These are phyloP conservation scores for Populus tomentosa DNA, from an alignment of 441 rosid species.

Conservation along the genomic window DNA sequence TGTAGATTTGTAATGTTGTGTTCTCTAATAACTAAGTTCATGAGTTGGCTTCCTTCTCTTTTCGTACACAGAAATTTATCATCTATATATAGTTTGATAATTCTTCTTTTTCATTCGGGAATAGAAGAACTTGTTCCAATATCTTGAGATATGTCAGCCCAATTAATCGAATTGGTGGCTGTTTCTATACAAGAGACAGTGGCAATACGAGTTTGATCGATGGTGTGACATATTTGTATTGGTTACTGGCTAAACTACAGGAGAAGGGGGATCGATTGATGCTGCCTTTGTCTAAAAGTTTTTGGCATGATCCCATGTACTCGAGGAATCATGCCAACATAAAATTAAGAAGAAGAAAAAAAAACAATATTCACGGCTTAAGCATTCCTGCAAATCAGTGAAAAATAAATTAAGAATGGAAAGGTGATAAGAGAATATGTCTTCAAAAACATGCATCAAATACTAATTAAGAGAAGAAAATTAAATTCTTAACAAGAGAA, in stretches of 20 bases:
- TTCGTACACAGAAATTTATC: neutral
- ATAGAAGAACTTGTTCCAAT: too few species aligned
- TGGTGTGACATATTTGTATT: neutral
- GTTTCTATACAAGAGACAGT: conserved; percentile 10
- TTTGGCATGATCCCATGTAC: conserved; percentile 1
- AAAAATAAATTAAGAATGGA: too few species aligned
- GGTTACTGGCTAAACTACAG: neutral
- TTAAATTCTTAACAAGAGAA: too few species aligned
- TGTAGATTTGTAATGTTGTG: neutral
- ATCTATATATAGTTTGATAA: neutral
- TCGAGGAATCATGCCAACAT: neutral
- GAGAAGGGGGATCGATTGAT: too few species aligned
- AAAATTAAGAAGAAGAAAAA: too few species aligned
- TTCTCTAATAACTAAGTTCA: neutral
- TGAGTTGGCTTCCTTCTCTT: neutral
- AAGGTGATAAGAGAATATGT: too few species aligned
- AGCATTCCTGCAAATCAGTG: neutral
- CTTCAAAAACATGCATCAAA: too few species aligned
- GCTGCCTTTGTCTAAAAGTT: neutral
- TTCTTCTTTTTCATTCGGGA: neutral
- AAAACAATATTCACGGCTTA: too few species aligned
- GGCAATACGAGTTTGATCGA: neutral
- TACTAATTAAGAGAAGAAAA: too few species aligned
- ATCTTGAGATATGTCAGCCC: too few species aligned
- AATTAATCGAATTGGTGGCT: neutral